Base-by-base conservation (phyloP, 2,329 filamentous ascomycete genomes). In the Penicillium sp. region DNA sequence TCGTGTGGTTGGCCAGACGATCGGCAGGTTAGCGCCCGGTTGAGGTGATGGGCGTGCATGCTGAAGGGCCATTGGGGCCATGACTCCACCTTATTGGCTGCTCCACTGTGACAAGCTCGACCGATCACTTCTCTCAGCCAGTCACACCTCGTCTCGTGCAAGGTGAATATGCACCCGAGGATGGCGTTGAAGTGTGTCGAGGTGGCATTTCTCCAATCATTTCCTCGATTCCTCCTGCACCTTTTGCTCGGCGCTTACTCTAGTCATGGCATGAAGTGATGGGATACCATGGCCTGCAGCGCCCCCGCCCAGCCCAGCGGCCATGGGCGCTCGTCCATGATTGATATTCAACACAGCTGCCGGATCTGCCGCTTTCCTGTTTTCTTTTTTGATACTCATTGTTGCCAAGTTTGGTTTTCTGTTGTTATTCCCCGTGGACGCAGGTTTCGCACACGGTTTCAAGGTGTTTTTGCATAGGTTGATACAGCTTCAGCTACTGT, bases 31-130 rank as follows among this genome's bases (percentile, higher is more conserved):
- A 66, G 69, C 68, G 70, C 70, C 66, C 39, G 65, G 66, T 55
- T 53, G 55, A 61, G 58, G 60, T 61, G 62, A 63, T 48, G 59
- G 63, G 61, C 63, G 56, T 63, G 60, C 61, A 59, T 63, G 52
- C 56, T 53, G 51, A 60, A 58, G 49, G 51, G 54, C 31, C 48
- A 55, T 33, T 27, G 27, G 48, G 44, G 55, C 49, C 2, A 44
- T 37, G 50, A 19, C 29, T 46, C 57, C 56, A 60, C 66, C 49
- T 63, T 10, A 65, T 62, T 64, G 63, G 64, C 52, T 53, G 43
- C 64, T 63, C 69, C 70, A 67, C 69, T 70, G 70, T 73, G 70
- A 73, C 66, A 69, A 70, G 64, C 63, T 67, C 63, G 68, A 59
- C 63, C 59, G 57, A 64, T 62, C 56, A 61, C 57, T 52, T 53